phyloP scores from a whole-genome alignment of 768 basidiomycete species.

The Podaxis sp. region DNA sequence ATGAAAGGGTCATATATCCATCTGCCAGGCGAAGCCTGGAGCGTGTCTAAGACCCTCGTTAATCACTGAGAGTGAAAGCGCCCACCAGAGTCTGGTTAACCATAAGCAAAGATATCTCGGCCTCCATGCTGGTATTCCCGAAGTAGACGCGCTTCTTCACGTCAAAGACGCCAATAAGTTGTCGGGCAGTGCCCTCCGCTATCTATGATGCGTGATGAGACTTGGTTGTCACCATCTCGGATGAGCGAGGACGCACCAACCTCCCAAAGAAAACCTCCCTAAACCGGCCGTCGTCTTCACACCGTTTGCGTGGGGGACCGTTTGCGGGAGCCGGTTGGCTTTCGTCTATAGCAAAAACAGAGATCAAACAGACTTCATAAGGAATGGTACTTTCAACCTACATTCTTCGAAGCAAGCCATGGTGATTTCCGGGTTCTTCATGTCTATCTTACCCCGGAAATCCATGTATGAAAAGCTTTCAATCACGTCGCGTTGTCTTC shows the following conservation, averaged over 20 bases:
- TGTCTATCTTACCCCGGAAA: constrained; percentile 74
- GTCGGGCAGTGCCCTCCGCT: constrained; percentile 67
- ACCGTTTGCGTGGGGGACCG: constrained; percentile 39
- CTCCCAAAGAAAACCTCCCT: constrained; percentile 77
- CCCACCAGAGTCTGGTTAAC: constrained; percentile 88
- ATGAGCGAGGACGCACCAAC: constrained; percentile 54
- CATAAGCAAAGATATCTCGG: constrained; percentile 94
- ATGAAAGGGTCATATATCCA: constrained; percentile 94
- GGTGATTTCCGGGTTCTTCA: constrained; percentile 73
- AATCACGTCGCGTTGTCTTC: constrained; percentile 60
- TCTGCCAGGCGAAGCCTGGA: constrained; percentile 81
- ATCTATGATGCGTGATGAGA: constrained; percentile 20
- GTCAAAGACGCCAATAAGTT: constrained; percentile 65
- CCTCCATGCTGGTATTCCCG: constrained; percentile 98
- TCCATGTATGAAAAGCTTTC: constrained; percentile 85
- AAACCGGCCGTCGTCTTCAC: constrained; percentile 66
- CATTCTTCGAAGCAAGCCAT: constrained; percentile 86
- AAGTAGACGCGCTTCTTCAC: constrained; percentile 89
- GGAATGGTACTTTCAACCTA: constrained; percentile 28
- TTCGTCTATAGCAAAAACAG: constrained; percentile 38
- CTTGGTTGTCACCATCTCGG: not conserved
- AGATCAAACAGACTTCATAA: not conserved
- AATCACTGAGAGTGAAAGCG: not conserved
- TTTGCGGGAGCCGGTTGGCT: constrained; percentile 21
- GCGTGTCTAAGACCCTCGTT: not conserved